A percentile compares a stretch with the other conserved stretches of the same genome.
Conservation (phyloP, 805 yeast species). For the Candida coquimbonensis region DNA sequence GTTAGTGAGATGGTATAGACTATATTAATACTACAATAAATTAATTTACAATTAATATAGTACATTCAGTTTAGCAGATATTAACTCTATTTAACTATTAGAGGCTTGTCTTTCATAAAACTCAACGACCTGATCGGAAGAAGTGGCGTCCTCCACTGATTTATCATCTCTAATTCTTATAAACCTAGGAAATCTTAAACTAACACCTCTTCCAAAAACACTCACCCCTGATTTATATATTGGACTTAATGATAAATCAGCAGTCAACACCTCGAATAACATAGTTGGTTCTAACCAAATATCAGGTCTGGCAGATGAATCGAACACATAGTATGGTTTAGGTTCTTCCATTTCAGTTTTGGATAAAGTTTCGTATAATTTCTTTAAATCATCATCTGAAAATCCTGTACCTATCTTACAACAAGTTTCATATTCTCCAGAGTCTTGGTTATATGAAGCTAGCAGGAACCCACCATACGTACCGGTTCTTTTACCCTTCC, state of each 20-base stretch:
- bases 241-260: slow-evolving; percentile 85
- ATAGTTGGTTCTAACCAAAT: slow-evolving; percentile 89
- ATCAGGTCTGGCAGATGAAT: slow-evolving; percentile 73
- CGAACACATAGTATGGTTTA: slow-evolving; percentile 61
- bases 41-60: no score
- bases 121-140: slow-evolving; percentile 76
- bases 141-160: slow-evolving; percentile 77
- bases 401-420: slow-evolving; percentile 98
- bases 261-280: slow-evolving; percentile 84
- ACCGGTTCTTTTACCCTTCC: slow-evolving; percentile 92
- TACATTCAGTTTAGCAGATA: no score
- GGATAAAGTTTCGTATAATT: slow-evolving; percentile 51
- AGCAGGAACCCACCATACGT: slow-evolving; percentile 90
- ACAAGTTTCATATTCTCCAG: slow-evolving; percentile 89
- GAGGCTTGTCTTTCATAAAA: slow-evolving; percentile 65
- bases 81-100: neutral
- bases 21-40: no score
- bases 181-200: slow-evolving; percentile 85
- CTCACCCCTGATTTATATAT: slow-evolving; percentile 77
- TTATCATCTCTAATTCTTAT: slow-evolving; percentile 81
- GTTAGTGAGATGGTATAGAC: no score
- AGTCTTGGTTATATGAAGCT: slow-evolving; percentile 84
- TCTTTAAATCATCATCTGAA: slow-evolving; percentile 71
- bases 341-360: slow-evolving; percentile 63
- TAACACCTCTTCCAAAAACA: slow-evolving; percentile 73